Percentiles rank a stretch among this genome's conserved stretches.
These are phyloP conservation scores for Ceratobasidium sp. DNA, from an alignment of 1,284 basidiomycete species.

Conservation along the genomic window DNA sequence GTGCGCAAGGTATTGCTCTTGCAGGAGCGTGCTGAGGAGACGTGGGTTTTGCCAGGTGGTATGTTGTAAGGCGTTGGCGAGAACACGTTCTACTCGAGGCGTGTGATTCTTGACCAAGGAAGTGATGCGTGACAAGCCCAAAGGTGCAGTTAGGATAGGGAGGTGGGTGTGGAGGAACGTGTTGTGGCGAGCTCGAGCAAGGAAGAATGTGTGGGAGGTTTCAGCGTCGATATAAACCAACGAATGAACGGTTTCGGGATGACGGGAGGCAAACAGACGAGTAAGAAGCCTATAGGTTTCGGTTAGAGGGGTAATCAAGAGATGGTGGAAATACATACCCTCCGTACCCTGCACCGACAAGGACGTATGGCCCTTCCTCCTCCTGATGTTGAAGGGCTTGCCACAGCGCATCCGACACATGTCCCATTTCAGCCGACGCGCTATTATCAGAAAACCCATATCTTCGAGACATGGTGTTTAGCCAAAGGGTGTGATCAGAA, in stretches of 20 bases:
- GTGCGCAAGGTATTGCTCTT: constrained; percentile 44
- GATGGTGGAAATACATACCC: constrained; percentile 15
- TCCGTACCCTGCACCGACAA: constrained; percentile 45
- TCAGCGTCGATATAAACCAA: constrained; percentile 46
- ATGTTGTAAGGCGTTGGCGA: constrained; percentile 24
- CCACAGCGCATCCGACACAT: constrained; percentile 42
- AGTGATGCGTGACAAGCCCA: constrained; percentile 33
- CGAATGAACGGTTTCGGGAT: constrained; percentile 27
- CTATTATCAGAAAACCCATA: constrained; percentile 45
- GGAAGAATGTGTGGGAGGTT: constrained; percentile 43
- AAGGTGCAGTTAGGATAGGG: constrained; percentile 40
- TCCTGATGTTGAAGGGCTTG: constrained; percentile 40
- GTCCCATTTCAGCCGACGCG: constrained; percentile 44
- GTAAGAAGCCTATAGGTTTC: neutral
- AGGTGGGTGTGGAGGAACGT: constrained; percentile 44
- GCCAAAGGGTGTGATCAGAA: neutral
- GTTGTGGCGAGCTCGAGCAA: constrained; percentile 26
- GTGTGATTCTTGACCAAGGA: constrained; percentile 43
- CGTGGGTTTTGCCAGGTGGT: constrained; percentile 44
- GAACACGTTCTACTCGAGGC: constrained; percentile 23
- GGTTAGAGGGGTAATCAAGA: neutral
- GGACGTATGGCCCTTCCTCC: constrained; percentile 44
- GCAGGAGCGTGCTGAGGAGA: constrained; percentile 32
- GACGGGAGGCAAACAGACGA: constrained; percentile 45
- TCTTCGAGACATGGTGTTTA: neutral